Conservation (phyloP, 306 rosid species). For the Arachis stenosperma region DNA sequence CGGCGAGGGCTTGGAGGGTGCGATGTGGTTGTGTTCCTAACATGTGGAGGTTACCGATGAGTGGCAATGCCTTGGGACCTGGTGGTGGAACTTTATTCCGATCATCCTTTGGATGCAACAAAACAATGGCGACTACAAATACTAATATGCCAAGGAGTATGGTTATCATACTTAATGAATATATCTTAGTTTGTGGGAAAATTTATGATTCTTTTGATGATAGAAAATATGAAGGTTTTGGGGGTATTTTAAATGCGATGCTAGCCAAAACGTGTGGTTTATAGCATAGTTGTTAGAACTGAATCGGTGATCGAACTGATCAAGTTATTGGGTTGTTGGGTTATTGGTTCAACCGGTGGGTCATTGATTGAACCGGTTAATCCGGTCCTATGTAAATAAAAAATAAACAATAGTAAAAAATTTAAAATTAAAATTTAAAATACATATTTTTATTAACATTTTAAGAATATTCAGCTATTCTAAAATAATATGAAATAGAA, state of each 20-base stretch:
- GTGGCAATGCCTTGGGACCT: conserved; percentile 44
- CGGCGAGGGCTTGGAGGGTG: conserved; percentile 37
- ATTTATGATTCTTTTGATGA: neutral
- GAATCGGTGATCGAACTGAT: too few species aligned
- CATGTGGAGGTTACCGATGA: conserved; percentile 48
- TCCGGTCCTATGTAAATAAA: too few species aligned
- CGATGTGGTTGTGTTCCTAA: conserved; percentile 36
- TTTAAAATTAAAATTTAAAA: too few species aligned
- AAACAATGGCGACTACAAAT: neutral
- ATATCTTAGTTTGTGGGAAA: neutral
- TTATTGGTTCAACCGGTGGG: too few species aligned
- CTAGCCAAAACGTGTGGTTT: too few species aligned
- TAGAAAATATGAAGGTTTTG: neutral
- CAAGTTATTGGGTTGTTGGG: too few species aligned
- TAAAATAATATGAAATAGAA: too few species aligned
- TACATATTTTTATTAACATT: too few species aligned
- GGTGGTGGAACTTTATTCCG: conserved; percentile 30
- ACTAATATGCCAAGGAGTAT: neutral
- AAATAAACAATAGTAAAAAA: too few species aligned
- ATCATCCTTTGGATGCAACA: neutral
- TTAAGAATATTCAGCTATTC: too few species aligned
- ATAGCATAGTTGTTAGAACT: too few species aligned
- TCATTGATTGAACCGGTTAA: too few species aligned
- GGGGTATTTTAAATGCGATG: neutral
- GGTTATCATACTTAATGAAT: neutral